Conservation (phyloP, 2,329 filamentous ascomycete genomes). For the Atkinsonella hypoxylon region DNA sequence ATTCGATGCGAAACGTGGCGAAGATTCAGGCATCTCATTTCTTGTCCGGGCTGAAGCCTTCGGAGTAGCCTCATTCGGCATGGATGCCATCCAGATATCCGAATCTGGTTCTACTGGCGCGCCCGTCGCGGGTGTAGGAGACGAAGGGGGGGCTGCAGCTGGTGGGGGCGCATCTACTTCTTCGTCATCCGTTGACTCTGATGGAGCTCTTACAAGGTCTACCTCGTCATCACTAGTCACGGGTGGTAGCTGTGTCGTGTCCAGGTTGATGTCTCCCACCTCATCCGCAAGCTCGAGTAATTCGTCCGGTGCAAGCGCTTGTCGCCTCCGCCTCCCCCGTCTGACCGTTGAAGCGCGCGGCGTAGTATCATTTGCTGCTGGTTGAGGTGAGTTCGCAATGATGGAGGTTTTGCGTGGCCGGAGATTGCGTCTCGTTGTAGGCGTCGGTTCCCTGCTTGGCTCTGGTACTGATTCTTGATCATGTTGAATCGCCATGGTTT, state of each 20-base stretch:
- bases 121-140: conserved; percentile 5
- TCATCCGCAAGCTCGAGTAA: conserved; percentile 15
- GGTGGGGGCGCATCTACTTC: neutral
- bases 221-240: conserved; percentile 16
- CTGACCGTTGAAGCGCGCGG: conserved; percentile 8
- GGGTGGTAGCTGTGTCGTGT: conserved; percentile 7
- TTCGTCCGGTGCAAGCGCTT: conserved; percentile 16
- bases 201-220: conserved; percentile 17
- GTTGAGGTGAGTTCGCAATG: conserved; percentile 12
- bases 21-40: conserved; percentile 3
- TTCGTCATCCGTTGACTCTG: conserved; percentile 6
- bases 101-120: conserved; percentile 18
- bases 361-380: conserved; percentile 11
- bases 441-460: conserved; percentile 17
- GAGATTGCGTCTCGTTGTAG: conserved; percentile 17
- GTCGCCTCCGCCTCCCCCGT: conserved; percentile 11
- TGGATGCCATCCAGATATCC: conserved; percentile 34
- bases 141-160: conserved; percentile 3
- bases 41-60: conserved; percentile 10
- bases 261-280: conserved; percentile 9
- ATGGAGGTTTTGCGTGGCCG: conserved; percentile 18
- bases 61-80: conserved; percentile 27
- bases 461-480: conserved; percentile 15
- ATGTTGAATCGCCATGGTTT: conserved; percentile 17
- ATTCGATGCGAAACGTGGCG: conserved; percentile 6